These are phyloP conservation scores for Piper betle DNA, from an alignment of 164 flowering plant genomes.

Conservation along the genomic window DNA sequence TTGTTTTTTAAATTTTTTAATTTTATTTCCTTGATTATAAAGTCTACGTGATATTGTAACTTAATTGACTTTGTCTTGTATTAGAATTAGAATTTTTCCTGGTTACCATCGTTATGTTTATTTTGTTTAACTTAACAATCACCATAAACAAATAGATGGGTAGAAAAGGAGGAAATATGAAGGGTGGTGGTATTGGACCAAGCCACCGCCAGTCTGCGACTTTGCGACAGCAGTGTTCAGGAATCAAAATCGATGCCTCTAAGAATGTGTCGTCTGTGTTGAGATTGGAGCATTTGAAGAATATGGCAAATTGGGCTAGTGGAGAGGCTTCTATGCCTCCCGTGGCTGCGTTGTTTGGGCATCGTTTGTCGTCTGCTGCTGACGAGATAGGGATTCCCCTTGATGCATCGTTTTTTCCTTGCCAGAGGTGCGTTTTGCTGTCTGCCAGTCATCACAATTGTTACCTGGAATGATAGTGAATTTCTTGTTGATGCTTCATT, in stretches of 20 bases:
- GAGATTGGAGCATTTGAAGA: constrained; percentile 49
- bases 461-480: no score
- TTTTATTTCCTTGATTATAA: no score
- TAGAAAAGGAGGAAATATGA: constrained; percentile 9
- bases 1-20: no score
- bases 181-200: constrained; percentile 1
- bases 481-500: no score
- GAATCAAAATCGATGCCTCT: constrained; percentile 14
- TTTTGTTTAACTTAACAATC: no score
- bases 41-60: no score
- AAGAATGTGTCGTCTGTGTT: constrained; percentile 21
- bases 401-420: constrained; percentile 38
- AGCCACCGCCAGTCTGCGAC: constrained; percentile 10
- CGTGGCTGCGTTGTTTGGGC: constrained; percentile 48
- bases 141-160: constrained; percentile 8
- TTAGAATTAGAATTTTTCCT: no score
- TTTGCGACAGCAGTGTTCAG: constrained; percentile 22
- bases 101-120: no score
- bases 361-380: constrained; percentile 28
- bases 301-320: constrained; percentile 46
- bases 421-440: constrained; percentile 34
- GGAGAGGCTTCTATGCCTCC: constrained; percentile 42
- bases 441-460: background rate
- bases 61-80: no score
- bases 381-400: constrained; percentile 31